Conservation (phyloP, 2,329 filamentous ascomycete genomes). For the Claviceps pusilla region DNA sequence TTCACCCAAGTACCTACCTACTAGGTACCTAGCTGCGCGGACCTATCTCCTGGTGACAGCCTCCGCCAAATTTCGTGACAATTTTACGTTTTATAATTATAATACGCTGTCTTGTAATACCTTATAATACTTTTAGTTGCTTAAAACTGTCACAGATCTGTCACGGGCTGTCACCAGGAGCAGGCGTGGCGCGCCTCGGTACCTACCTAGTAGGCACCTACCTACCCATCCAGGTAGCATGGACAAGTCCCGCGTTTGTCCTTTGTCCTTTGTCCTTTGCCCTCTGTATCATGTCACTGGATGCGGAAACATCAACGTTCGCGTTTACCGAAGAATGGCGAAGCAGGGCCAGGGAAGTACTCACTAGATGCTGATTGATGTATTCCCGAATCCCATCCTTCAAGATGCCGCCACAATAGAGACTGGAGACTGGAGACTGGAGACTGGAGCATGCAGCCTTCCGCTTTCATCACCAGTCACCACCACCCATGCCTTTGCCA, state of each 20-base stretch:
- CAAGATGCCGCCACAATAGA: background rate
- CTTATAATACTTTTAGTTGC: no score
- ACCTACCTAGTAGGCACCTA: no score
- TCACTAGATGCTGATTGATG: no score
- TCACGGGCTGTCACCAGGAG: no score
- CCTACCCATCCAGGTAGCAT: no score
- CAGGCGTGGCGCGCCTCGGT: no score
- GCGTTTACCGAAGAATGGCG: background rate
- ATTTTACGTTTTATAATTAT: no score
- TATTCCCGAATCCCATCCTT: background rate
- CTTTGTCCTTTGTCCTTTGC: background rate
- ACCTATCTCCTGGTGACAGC: no score
- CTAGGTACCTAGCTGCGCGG: background rate
- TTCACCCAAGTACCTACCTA: background rate
- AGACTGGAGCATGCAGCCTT: background rate
- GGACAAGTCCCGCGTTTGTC: background rate
- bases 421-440: no score
- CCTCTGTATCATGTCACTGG: background rate
- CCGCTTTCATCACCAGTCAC: background rate
- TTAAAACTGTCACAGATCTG: no score
- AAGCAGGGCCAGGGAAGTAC: background rate
- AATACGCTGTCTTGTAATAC: no score
- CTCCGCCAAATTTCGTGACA: no score
- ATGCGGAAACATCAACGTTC: background rate
- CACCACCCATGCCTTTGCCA: background rate